A percentile compares a stretch with the other conserved stretches of the same genome.
Conservation (phyloP, 495 filamentous ascomycete species). For the Stereocaulon alpinum region DNA sequence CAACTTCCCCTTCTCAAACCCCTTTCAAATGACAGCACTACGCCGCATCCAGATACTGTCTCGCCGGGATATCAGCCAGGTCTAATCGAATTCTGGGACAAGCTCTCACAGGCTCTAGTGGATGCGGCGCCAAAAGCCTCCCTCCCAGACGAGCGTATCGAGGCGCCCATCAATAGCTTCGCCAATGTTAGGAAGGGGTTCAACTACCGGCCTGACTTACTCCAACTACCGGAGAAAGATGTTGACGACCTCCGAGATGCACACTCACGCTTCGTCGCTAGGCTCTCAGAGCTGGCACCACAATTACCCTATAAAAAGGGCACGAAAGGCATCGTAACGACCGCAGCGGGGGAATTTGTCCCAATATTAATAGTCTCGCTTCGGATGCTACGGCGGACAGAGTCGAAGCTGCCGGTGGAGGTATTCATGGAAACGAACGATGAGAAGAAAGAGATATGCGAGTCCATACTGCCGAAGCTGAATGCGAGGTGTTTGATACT, state of each 20-base stretch:
- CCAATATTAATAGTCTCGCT: slow-evolving; percentile 42
- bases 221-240: slow-evolving; percentile 1
- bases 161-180: slow-evolving; percentile 8
- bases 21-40: not conserved
- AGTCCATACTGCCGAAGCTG: slow-evolving; percentile 38
- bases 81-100: slow-evolving; percentile 11
- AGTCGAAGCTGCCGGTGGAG: slow-evolving; percentile 47
- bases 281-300: slow-evolving; percentile 1
- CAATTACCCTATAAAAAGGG: slow-evolving; percentile 9
- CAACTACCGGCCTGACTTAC: slow-evolving; percentile 9
- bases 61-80: slow-evolving; percentile 1
- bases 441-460: slow-evolving; percentile 43
- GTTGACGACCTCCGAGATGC: slow-evolving; percentile 10
- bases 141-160: not conserved
- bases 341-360: slow-evolving; percentile 36
- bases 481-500: slow-evolving; percentile 44
- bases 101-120: slow-evolving; percentile 2
- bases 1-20: not conserved
- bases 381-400: slow-evolving; percentile 47
- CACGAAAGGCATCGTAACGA: slow-evolving; percentile 41
- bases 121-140: slow-evolving; percentile 7
- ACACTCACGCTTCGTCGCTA: slow-evolving; percentile 13
- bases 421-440: slow-evolving; percentile 42
- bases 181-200: not conserved
- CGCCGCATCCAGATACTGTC: not conserved